A percentile compares a stretch with the other conserved stretches of the same genome.
Evolutionary conservation across 1,284 basidiomycete species (phyloP).

Genomic region (Ustanciosporium gigantosporum): DNA sequence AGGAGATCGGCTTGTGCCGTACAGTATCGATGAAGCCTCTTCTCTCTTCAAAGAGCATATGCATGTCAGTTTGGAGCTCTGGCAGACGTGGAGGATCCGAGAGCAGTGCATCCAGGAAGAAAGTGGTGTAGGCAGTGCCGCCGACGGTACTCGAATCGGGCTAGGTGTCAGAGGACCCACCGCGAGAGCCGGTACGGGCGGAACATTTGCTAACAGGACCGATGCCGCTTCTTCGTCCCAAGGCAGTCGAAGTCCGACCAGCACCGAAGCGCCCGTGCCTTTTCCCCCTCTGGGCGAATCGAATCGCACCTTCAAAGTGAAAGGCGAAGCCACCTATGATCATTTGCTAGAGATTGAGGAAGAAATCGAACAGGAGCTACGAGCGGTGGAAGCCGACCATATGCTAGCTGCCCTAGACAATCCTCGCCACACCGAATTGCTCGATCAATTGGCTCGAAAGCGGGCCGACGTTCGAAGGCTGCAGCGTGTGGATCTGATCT

Average conservation of each 20-base stretch:
- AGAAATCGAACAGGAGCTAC: conserved; percentile 42
- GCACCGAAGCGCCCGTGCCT: conserved; percentile 21
- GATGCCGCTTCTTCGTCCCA: conserved; percentile 39
- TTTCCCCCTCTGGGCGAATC: conserved; percentile 15
- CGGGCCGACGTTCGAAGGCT: conserved; percentile 51
- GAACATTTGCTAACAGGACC: conserved; percentile 20
- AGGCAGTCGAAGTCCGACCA: conserved; percentile 48
- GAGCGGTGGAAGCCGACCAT: conserved; percentile 43
- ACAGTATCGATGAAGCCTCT: conserved; percentile 93
- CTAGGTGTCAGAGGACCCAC: conserved; percentile 26
- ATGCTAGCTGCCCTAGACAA: conserved; percentile 54
- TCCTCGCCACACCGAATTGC: conserved; percentile 28
- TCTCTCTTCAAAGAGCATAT: conserved; percentile 85
- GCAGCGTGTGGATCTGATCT: conserved; percentile 53
- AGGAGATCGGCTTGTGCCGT: conserved; percentile 72
- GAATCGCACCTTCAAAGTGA: conserved; percentile 34
- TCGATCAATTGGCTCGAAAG: conserved; percentile 40
- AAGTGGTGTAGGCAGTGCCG: conserved; percentile 79
- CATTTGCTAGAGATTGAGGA: conserved; percentile 50
- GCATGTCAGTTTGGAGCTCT: conserved; percentile 83
- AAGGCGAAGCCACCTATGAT: conserved; percentile 51
- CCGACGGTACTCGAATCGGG: conserved; percentile 43
- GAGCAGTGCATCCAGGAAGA: conserved; percentile 94
- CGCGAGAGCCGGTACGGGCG: background rate
- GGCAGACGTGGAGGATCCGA: conserved; percentile 91